Percentiles rank a stretch among this genome's conserved stretches.
These are phyloP conservation scores for Cyclanthera cordifolia DNA, from an alignment of 306 rosid species.

Conservation along the genomic window DNA sequence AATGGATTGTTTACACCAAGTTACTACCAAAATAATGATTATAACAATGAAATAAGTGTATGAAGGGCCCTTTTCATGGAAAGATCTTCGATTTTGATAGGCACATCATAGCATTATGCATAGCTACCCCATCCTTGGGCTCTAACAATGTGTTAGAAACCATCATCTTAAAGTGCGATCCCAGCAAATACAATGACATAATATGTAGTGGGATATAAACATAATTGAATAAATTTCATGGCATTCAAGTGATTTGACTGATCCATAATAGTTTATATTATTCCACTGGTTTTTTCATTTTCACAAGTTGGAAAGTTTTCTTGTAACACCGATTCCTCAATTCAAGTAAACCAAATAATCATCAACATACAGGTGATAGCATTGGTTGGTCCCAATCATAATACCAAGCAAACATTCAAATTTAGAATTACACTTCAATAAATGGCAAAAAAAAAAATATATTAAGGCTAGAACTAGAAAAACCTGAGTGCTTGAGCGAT, in stretches of 20 bases:
- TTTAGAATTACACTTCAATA: neutral
- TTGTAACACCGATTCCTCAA: neutral
- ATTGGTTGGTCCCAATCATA: neutral
- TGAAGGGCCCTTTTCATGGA: too few relatives aligned
- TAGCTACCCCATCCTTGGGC: neutral
- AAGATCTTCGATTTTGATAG: too few relatives aligned
- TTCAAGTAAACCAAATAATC: neutral
- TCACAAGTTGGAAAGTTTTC: neutral
- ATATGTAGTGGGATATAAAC: neutral
- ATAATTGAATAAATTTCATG: neutral
- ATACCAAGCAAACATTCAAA: neutral
- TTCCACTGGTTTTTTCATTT: neutral
- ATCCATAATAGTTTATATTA: neutral
- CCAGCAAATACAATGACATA: neutral
- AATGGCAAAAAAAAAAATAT: neutral
- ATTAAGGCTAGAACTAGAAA: constrained; percentile 18
- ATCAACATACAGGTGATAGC: neutral
- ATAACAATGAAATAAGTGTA: too few relatives aligned
- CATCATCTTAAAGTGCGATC: neutral
- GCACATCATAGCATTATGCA: neutral
- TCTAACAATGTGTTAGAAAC: neutral
- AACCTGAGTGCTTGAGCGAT: constrained; percentile 61
- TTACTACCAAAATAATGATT: too few relatives aligned
- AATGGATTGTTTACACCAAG: too few relatives aligned
- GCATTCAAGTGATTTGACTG: neutral